A percentile compares a stretch with the other conserved stretches of the same genome.
phyloP scores from a whole-genome alignment of 2,329 filamentous ascomycete species.

The Fusarium torulosum region DNA sequence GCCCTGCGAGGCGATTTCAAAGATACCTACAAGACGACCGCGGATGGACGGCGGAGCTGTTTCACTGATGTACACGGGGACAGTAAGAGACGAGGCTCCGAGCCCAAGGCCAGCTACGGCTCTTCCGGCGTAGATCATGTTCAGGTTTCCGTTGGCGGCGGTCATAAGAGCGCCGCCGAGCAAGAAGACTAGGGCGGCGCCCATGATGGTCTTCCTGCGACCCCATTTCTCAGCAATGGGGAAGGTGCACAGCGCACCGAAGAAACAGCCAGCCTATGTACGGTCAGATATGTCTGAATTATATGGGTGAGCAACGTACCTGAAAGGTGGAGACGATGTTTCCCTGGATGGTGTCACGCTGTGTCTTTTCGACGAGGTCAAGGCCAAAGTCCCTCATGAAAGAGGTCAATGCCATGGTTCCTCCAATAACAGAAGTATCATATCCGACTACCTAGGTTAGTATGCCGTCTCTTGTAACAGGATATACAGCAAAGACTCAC shows the following conservation, averaged over 20 bases:
- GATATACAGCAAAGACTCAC: conserved; percentile 33
- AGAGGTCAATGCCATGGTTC: conserved; percentile 55
- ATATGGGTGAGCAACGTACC: neutral
- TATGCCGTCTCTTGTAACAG: rapidly evolving
- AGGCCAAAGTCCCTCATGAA: conserved; percentile 55
- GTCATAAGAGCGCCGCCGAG: conserved; percentile 54
- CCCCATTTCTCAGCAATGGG: conserved; percentile 63
- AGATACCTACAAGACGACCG: conserved; percentile 65
- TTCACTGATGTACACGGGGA: conserved; percentile 59
- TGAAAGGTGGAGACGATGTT: conserved; percentile 57
- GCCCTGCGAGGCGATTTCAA: conserved; percentile 56
- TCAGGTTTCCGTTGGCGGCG: conserved; percentile 50
- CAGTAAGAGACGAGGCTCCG: conserved; percentile 62
- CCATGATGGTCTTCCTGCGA: conserved; percentile 60
- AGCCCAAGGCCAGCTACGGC: conserved; percentile 66
- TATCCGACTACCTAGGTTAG: conserved; percentile 50
- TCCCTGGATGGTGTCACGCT: conserved; percentile 52
- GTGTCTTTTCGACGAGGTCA: conserved; percentile 39
- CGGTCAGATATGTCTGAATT: neutral
- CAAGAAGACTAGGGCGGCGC: conserved; percentile 58
- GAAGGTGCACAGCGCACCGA: conserved; percentile 57
- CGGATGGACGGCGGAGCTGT: conserved; percentile 63
- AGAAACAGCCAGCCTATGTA: conserved; percentile 56
- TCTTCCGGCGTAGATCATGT: conserved; percentile 61
- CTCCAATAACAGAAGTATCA: conserved; percentile 56